Evolutionary conservation across 73 alveolate species (phyloP).

Genomic region (Breviolum minutum): DNA sequence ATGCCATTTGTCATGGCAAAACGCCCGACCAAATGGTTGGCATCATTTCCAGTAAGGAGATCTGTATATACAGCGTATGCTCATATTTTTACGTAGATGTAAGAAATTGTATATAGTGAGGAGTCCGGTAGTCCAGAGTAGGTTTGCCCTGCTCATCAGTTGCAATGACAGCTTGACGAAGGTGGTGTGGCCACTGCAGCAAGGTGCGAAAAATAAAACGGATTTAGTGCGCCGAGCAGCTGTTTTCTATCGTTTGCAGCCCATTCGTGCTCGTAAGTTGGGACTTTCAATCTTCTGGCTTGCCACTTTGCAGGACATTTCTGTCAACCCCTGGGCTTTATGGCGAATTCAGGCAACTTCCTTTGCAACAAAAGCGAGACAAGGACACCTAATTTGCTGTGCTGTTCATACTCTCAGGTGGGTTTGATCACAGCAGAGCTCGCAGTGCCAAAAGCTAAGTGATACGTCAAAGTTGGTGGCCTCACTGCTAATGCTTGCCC

Average conservation of each 20-base stretch:
- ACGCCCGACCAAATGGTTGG: no score
- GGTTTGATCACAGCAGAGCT: no score
- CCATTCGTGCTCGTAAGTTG: background rate
- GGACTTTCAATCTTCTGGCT: background rate
- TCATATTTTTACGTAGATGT: no score
- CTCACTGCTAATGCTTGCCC: no score
- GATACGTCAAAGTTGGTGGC: no score
- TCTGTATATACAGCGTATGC: no score
- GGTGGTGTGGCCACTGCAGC: constrained; percentile 4
- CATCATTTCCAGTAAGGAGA: no score
- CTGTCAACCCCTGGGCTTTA: constrained; percentile 35
- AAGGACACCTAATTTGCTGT: background rate
- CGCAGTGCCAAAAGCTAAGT: no score
- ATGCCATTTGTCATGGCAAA: no score
- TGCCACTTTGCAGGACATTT: background rate
- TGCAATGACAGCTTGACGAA: background rate
- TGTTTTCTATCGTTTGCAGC: no score
- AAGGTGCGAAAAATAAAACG: background rate
- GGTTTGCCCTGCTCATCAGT: background rate
- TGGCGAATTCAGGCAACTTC: constrained; percentile 4
- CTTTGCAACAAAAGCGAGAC: background rate
- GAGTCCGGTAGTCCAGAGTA: background rate
- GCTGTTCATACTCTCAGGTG: background rate
- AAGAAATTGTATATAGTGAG: no score
- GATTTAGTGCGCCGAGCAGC: background rate